phyloP scores from a whole-genome alignment of 2,329 filamentous ascomycete genomes.

The Xylariaceae sp. region DNA sequence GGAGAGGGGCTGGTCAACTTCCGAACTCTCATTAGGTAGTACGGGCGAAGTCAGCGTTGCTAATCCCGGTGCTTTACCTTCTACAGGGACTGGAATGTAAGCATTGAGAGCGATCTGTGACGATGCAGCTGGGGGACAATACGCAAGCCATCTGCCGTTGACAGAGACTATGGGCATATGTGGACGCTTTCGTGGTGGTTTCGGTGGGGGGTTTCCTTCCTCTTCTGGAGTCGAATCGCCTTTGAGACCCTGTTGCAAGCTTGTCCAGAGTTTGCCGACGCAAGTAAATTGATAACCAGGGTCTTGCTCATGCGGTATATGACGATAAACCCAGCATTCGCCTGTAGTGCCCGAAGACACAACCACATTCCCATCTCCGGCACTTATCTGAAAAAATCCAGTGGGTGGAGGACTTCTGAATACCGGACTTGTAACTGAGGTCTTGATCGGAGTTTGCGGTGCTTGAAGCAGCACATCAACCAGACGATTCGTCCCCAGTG shows the following conservation, averaged over 20 bases:
- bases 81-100: slow-evolving; percentile 54
- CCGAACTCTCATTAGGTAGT: slow-evolving; percentile 63
- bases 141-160: slow-evolving; percentile 72
- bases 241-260: slow-evolving; percentile 62
- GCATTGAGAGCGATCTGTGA: slow-evolving; percentile 70
- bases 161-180: slow-evolving; percentile 68
- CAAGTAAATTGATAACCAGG: slow-evolving; percentile 55
- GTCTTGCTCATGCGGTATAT: slow-evolving; percentile 44
- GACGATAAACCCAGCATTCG: slow-evolving; percentile 77
- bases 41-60: slow-evolving; percentile 65
- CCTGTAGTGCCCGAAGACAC: slow-evolving; percentile 80
- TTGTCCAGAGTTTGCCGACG: slow-evolving; percentile 89
- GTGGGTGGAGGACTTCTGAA: slow-evolving; percentile 68
- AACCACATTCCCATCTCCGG: slow-evolving; percentile 68
- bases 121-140: slow-evolving; percentile 70
- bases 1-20: slow-evolving; percentile 68
- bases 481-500: slow-evolving; percentile 69
- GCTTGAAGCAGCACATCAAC: slow-evolving; percentile 73
- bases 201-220: slow-evolving; percentile 39
- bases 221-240: slow-evolving; percentile 47
- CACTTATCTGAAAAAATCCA: slow-evolving; percentile 71
- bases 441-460: slow-evolving; percentile 58
- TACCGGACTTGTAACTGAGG: slow-evolving; percentile 58
- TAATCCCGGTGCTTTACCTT: slow-evolving; percentile 55
- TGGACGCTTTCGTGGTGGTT: slow-evolving; percentile 40